Percentiles rank a stretch among this genome's conserved stretches.
Conservation (phyloP, 2,329 filamentous ascomycete genomes). For the Venturia pyrina region DNA sequence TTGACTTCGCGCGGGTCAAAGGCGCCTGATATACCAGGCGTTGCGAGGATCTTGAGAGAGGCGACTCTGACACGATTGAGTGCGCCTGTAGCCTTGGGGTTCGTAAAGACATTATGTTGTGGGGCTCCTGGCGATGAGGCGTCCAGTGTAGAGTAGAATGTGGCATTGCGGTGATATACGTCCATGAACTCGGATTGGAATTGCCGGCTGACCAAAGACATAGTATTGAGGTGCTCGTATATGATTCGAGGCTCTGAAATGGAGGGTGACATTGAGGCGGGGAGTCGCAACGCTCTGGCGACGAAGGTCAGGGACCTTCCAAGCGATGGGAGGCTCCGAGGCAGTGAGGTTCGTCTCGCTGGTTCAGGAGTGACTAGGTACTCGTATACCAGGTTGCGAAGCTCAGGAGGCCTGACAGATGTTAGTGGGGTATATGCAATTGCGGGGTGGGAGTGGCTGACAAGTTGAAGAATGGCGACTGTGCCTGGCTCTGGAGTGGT, state of each 20-base stretch:
- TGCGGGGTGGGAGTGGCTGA: background rate
- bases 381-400: constrained; percentile 10
- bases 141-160: constrained; percentile 8
- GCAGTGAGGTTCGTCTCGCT: background rate
- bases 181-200: constrained; percentile 9
- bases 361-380: constrained; percentile 6
- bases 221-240: background rate
- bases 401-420: constrained; percentile 7
- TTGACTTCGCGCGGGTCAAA: constrained; percentile 10
- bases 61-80: background rate
- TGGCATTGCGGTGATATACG: constrained; percentile 1
- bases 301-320: background rate
- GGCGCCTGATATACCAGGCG: constrained; percentile 7
- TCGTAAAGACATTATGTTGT: constrained; percentile 2
- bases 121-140: background rate
- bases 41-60: constrained; percentile 9
- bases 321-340: background rate
- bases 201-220: constrained; percentile 4
- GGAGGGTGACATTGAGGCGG: background rate
- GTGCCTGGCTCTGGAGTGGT: background rate
- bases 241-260: background rate
- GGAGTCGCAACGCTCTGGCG: background rate
- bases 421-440: background rate
- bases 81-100: background rate
- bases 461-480: constrained; percentile 1